A percentile compares a stretch with the other conserved stretches of the same genome.
Conservation (phyloP, 306 rosid genomes). For the Macrotyloma uniflorum region DNA sequence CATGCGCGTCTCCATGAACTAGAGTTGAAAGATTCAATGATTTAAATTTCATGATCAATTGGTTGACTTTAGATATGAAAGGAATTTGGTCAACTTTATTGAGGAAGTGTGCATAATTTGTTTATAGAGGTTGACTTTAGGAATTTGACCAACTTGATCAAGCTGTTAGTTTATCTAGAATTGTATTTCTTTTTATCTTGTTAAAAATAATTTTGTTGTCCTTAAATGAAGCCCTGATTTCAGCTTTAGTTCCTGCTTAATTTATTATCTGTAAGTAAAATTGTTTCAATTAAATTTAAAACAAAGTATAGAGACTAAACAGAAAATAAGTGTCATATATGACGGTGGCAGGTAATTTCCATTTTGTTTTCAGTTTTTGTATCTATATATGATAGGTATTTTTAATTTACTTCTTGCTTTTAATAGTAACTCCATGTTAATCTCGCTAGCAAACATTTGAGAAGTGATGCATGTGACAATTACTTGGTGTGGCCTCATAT, state of each 20-base stretch:
- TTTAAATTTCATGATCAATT: neutral
- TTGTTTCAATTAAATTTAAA: neutral
- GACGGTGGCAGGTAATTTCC: neutral
- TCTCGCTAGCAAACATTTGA: no score
- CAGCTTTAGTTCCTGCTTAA: neutral
- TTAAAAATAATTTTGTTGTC: no score
- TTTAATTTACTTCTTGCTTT: neutral
- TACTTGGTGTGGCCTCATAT: no score
- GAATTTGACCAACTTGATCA: neutral
- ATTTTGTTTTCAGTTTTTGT: neutral
- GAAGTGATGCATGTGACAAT: no score
- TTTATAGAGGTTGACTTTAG: neutral
- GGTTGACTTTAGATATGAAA: neutral
- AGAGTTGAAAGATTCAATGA: constrained; percentile 12
- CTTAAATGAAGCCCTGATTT: neutral
- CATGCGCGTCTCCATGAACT: neutral
- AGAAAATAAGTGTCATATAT: neutral
- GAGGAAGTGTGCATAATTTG: neutral
- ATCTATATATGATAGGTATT: neutral
- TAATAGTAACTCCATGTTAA: no score
- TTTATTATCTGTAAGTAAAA: neutral
- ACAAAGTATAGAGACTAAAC: neutral
- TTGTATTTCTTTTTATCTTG: no score
- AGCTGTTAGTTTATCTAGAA: no score
- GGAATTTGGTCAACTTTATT: neutral